Conservation (phyloP, 1,139 yeast genomes). For the Suhomyces coccinellae region DNA sequence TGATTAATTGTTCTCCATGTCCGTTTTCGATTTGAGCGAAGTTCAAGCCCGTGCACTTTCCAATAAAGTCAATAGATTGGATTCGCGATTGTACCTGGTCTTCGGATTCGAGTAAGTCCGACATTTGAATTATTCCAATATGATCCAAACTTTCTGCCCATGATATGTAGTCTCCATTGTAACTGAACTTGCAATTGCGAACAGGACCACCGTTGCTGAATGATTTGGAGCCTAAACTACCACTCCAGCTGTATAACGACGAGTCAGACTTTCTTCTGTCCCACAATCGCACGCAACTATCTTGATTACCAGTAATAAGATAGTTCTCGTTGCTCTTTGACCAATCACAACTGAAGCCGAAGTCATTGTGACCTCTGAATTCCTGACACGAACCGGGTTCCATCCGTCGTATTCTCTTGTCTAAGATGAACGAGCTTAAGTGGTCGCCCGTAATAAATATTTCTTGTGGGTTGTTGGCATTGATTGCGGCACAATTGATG, state of each 20-base stretch:
- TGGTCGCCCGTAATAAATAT: constrained; percentile 55
- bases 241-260: constrained; percentile 35
- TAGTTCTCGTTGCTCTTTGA: constrained; percentile 39
- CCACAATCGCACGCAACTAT: constrained; percentile 56
- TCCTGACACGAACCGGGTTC: constrained; percentile 16
- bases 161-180: constrained; percentile 44
- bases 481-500: constrained; percentile 50
- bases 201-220: constrained; percentile 45
- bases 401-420: constrained; percentile 31
- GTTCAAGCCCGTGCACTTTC: constrained; percentile 58
- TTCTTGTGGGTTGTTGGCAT: constrained; percentile 36
- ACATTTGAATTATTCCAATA: constrained; percentile 48
- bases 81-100: constrained; percentile 28
- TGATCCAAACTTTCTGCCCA: constrained; percentile 67
- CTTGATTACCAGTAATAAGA: constrained; percentile 61
- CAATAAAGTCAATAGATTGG: constrained; percentile 56
- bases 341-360: constrained; percentile 66
- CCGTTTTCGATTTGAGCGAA: constrained; percentile 49
- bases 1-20: constrained; percentile 47
- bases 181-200: constrained; percentile 53
- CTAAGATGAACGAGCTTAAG: constrained; percentile 43
- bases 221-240: constrained; percentile 33
- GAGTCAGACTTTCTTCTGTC: constrained; percentile 41
- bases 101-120: constrained; percentile 24
- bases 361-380: constrained; percentile 53